phyloP scores from a whole-genome alignment of 2,329 filamentous ascomycete genomes.

The Paecilomyces variotii region DNA sequence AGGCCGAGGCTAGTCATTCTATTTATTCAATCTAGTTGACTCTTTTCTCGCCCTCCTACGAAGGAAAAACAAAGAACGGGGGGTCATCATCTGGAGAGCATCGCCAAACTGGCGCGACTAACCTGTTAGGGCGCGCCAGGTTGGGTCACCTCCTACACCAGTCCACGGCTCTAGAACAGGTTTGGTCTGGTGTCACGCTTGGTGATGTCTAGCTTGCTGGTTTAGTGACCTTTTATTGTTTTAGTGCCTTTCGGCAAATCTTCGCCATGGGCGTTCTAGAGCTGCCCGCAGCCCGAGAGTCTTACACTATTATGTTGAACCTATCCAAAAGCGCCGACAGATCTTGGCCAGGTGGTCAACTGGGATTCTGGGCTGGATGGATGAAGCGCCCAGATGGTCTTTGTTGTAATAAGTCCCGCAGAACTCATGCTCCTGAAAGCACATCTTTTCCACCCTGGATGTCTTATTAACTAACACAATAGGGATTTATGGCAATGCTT shows the following conservation, averaged over 20 bases:
- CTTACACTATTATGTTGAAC: background rate
- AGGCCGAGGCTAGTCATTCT: background rate
- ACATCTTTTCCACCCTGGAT: background rate
- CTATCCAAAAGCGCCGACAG: background rate
- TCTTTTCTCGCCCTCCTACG: background rate
- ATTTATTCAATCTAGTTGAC: background rate
- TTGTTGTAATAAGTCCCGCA: background rate
- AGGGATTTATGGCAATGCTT: background rate
- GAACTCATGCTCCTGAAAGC: background rate
- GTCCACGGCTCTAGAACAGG: background rate
- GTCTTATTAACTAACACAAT: background rate
- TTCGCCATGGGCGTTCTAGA: background rate
- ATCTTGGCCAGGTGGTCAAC: background rate
- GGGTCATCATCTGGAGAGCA: background rate
- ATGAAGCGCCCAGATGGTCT: background rate
- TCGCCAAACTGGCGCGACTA: background rate
- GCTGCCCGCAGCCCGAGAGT: background rate
- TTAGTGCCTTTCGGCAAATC: background rate
- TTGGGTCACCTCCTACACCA: background rate
- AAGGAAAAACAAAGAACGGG: background rate
- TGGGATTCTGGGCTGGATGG: background rate
- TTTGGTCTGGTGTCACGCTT: background rate
- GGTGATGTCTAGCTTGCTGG: background rate
- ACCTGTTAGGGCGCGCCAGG: background rate
- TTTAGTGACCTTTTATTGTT: background rate